phyloP scores from a whole-genome alignment of 495 filamentous ascomycete species.

The Hyaloscypha variabilis region DNA sequence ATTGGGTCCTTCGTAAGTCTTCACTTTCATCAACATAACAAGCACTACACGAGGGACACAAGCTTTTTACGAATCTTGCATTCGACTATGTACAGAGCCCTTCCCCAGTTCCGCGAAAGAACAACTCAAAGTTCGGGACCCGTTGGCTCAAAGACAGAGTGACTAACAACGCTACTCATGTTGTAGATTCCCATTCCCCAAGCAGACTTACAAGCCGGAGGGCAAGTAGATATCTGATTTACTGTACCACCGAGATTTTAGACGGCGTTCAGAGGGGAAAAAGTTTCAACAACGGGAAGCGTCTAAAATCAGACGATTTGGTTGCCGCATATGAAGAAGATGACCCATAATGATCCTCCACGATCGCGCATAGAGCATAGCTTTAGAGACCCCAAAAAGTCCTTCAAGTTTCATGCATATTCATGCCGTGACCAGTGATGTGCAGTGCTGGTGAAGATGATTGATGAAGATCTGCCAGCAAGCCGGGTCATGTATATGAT shows the following conservation, averaged over 20 bases:
- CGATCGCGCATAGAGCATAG: conserved; percentile 33
- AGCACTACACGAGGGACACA: background rate
- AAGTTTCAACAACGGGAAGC: conserved; percentile 40
- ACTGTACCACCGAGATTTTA: conserved; percentile 31
- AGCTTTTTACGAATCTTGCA: conserved; percentile 2
- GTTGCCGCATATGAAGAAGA: conserved; percentile 27
- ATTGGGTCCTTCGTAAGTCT: conserved; percentile 88
- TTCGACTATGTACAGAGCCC: conserved; percentile 21
- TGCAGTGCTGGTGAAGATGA: background rate
- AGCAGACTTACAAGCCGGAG: conserved; percentile 68
- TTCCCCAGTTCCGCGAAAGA: conserved; percentile 14
- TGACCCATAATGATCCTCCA: conserved; percentile 37
- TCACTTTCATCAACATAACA: conserved; percentile 20
- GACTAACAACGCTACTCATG: conserved; percentile 15
- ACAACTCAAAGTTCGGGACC: background rate
- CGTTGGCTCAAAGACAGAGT: conserved; percentile 8
- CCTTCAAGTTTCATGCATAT: background rate
- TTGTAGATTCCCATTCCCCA: conserved; percentile 77
- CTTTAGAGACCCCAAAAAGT: conserved; percentile 9
- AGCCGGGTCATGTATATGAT: background rate
- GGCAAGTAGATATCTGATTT: conserved; percentile 29
- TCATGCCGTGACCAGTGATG: background rate
- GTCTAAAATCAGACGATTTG: conserved; percentile 32
- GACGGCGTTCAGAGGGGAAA: conserved; percentile 31
- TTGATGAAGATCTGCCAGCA: background rate